Evolutionary conservation across 495 filamentous ascomycete species (phyloP).

Genomic region (Aspergillus bertholletiae): DNA sequence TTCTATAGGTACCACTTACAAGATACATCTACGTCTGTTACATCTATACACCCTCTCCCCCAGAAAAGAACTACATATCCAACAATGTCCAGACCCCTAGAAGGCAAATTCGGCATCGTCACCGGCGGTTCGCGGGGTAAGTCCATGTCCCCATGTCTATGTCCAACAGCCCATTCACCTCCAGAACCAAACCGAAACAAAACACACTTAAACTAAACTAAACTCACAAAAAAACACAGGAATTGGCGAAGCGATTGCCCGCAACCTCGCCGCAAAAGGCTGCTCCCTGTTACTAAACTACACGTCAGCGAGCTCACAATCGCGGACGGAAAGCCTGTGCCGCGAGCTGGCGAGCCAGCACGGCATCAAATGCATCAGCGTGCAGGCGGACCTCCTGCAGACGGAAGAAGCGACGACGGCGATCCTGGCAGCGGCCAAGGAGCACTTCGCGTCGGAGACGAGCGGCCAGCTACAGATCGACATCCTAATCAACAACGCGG

Average conservation of each 20-base stretch:
- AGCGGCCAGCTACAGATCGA: constrained; percentile 66
- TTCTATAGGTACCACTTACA: too few relatives aligned
- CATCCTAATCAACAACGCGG: constrained; percentile 89
- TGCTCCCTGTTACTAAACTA: constrained; percentile 67
- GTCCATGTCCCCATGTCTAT: constrained; percentile 8
- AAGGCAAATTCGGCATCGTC: constrained; percentile 72
- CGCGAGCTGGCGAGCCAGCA: constrained; percentile 34
- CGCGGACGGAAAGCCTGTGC: constrained; percentile 42
- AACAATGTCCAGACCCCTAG: constrained; percentile 32
- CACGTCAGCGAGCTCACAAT: constrained; percentile 55
- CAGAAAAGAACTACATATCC: neutral
- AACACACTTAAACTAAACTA: constrained; percentile 4
- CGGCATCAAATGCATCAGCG: constrained; percentile 41
- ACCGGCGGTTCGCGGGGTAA: constrained; percentile 74
- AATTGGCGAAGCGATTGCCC: constrained; percentile 80
- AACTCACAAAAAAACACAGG: constrained; percentile 48
- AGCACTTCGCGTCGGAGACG: constrained; percentile 47
- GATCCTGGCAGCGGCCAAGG: constrained; percentile 39
- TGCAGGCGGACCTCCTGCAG: constrained; percentile 57
- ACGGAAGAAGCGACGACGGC: constrained; percentile 28
- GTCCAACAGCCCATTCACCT: neutral
- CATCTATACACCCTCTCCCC: neutral
- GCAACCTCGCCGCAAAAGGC: constrained; percentile 74
- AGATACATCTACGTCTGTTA: neutral
- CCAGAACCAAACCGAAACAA: neutral